These are phyloP conservation scores for Obelidium mucronatum DNA, from an alignment of 192 early-diverging fungal genomes.

Conservation along the genomic window DNA sequence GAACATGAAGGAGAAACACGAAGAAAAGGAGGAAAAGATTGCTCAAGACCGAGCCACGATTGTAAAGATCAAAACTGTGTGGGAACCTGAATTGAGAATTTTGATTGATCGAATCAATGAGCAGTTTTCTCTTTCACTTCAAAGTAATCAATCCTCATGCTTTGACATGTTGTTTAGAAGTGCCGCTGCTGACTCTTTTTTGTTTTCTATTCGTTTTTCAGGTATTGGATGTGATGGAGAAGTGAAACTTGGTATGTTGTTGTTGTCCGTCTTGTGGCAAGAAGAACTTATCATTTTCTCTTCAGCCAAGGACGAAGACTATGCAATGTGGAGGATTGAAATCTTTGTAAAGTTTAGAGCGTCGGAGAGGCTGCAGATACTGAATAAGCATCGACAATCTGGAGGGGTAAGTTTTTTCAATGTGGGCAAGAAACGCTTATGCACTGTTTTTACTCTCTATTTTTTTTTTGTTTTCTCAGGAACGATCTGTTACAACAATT, in stretches of 20 bases:
- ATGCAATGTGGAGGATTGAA: slow-evolving; percentile 92
- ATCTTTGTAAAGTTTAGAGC: slow-evolving; percentile 95
- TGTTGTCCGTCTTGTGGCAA: not conserved
- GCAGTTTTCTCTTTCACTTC: slow-evolving; percentile 76
- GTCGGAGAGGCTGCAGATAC: slow-evolving; percentile 78
- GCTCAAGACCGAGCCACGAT: slow-evolving; percentile 27
- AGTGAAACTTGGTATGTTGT: slow-evolving; percentile 64
- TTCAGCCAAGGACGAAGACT: slow-evolving; percentile 71
- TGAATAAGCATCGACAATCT: slow-evolving; percentile 91
- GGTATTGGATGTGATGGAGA: slow-evolving; percentile 83
- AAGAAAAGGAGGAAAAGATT: slow-evolving; percentile 51
- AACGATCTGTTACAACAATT: slow-evolving; percentile 95
- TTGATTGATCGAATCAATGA: slow-evolving; percentile 72
- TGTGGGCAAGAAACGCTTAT: not conserved
- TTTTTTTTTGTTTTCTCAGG: slow-evolving; percentile 63
- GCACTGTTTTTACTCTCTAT: too few species aligned
- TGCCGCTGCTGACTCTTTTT: not conserved
- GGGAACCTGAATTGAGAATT: slow-evolving; percentile 69
- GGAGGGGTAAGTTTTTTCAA: slow-evolving; percentile 75
- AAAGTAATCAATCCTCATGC: slow-evolving; percentile 49
- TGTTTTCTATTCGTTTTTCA: slow-evolving; percentile 25
- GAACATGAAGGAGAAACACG: slow-evolving; percentile 42
- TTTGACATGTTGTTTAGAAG: too few species aligned
- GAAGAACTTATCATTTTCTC: not conserved
- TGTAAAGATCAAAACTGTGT: slow-evolving; percentile 54